Base-by-base conservation (phyloP, 2,329 filamentous ascomycete genomes). In the Cadophora luteo-olivacea region DNA sequence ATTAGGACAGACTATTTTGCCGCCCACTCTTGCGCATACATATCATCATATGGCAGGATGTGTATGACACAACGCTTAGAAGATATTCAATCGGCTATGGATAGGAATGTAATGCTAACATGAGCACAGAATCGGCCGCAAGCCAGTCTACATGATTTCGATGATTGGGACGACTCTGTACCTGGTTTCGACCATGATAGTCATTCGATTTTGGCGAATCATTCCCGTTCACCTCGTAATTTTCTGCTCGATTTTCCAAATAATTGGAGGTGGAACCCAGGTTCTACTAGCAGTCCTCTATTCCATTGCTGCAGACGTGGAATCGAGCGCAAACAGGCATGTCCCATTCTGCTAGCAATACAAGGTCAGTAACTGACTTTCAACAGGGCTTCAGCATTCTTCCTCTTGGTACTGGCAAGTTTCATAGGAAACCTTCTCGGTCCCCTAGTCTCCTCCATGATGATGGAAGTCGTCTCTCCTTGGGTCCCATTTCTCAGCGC, bases 291-390 rank as follows among this genome's bases (percentile, higher is more conserved):
- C 64, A 8, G 55, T 66, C 22, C 33, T 66, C 4, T 66, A 66
- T 36, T 58, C 64, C 3, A 58, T 66, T 33, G 64, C 52, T 33
- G 64, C 54, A 25, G 64, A 66, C 49, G 64, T 66, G 36, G 45
- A 66, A 25, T 25, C 55, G 24, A 45, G 38, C 22, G 64, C 41
- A 33, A 24, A 66, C 41, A 61, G 64, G 64, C 54, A 45, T 25
- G 29, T 38, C 12, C 4, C 22, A 24, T 41, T 41, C n/a, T 16
- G 6, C 3, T 8, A 8, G 2, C 3, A 24, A 19, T 14, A 3
- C 25, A 22, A 7, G 8, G 8, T 25, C n/a, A 9, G 11, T 22
- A 41, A 55, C 33, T 45, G 25, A 55, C 48, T 25, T 3, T 51
- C 16, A 11, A 51, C 32, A 64, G 61, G 49, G 48, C 61, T 41